Evolutionary conservation across 345 rosid species (phyloP).

Genomic region (Brassica cretica): DNA sequence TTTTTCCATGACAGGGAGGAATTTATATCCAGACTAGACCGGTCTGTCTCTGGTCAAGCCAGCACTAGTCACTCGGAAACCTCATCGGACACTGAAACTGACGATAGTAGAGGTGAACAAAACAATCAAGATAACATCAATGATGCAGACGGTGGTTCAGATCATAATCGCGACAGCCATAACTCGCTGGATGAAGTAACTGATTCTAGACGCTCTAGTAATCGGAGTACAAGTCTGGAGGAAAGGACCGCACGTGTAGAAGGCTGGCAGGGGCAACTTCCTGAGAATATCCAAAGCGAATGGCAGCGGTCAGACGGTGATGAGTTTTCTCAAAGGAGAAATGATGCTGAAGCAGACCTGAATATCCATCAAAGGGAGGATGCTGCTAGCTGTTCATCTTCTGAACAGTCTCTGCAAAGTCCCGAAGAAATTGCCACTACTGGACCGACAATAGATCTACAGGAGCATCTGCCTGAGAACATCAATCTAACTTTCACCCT

Average conservation of each 20-base stretch:
- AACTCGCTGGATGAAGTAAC: conserved; percentile 41
- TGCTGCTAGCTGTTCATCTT: conserved; percentile 35
- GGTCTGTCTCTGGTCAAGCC: conserved; percentile 50
- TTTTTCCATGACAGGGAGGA: conserved; percentile 60
- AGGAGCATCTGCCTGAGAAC: conserved; percentile 39
- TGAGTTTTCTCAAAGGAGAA: conserved; percentile 42
- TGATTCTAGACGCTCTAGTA: conserved; percentile 40
- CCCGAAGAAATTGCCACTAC: conserved; percentile 34
- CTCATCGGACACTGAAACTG: conserved; percentile 55
- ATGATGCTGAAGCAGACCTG: conserved; percentile 40
- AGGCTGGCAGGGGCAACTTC: conserved; percentile 48
- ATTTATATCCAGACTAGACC: conserved; percentile 74
- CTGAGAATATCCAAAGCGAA: conserved; percentile 47
- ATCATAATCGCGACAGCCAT: conserved; percentile 37
- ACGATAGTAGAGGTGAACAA: conserved; percentile 48
- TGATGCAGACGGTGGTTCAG: conserved; percentile 44
- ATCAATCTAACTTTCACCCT: conserved; percentile 39
- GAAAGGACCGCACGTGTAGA: conserved; percentile 47
- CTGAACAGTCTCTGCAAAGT: conserved; percentile 36
- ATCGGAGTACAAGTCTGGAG: conserved; percentile 42
- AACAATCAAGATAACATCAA: conserved; percentile 38
- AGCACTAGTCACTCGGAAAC: conserved; percentile 63
- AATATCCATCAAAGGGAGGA: conserved; percentile 36
- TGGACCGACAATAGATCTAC: conserved; percentile 33
- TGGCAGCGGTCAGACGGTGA: conserved; percentile 35